Conservation (phyloP, 1,284 basidiomycete genomes). For the Moesziomyces parantarcticus region DNA sequence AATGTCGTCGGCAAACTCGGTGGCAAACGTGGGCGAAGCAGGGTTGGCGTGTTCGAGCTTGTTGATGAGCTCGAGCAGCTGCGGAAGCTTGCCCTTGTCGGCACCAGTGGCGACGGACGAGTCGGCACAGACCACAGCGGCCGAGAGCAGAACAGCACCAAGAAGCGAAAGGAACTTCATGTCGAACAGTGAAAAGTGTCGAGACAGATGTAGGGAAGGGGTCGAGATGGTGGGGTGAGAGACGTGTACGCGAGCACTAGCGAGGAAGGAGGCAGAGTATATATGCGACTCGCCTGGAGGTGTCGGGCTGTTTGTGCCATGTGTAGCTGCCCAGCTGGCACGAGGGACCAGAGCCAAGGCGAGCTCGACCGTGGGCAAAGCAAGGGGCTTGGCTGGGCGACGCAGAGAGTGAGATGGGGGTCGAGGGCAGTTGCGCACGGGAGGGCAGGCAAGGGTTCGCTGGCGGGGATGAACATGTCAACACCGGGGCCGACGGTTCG, state of each 20-base stretch:
- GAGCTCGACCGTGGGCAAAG: no score
- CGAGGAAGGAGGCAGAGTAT: no score
- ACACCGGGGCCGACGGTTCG: not conserved
- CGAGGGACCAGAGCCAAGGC: no score
- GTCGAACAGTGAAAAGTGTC: not conserved
- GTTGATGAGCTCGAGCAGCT: conserved; percentile 28
- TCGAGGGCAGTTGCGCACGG: not conserved
- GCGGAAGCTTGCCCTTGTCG: conserved; percentile 24
- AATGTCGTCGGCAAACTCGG: conserved; percentile 9
- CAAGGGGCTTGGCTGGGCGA: no score
- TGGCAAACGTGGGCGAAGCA: conserved; percentile 6
- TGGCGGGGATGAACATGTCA: not conserved
- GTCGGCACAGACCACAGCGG: conserved; percentile 21
- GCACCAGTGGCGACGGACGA: conserved; percentile 13
- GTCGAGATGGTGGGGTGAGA: conserved; percentile 1
- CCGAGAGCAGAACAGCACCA: conserved; percentile 14
- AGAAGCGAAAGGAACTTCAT: conserved; percentile 41
- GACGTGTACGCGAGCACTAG: no score
- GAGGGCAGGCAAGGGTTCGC: not conserved
- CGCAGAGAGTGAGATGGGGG: no score
- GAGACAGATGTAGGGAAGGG: not conserved
- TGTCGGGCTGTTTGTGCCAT: no score
- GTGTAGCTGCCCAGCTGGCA: no score
- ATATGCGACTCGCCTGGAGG: no score
- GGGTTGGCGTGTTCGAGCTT: conserved; percentile 33